Percentiles rank a stretch among this genome's conserved stretches.
phyloP scores from a whole-genome alignment of 805 yeast species.

The Dipodascopsis uninucleata region DNA sequence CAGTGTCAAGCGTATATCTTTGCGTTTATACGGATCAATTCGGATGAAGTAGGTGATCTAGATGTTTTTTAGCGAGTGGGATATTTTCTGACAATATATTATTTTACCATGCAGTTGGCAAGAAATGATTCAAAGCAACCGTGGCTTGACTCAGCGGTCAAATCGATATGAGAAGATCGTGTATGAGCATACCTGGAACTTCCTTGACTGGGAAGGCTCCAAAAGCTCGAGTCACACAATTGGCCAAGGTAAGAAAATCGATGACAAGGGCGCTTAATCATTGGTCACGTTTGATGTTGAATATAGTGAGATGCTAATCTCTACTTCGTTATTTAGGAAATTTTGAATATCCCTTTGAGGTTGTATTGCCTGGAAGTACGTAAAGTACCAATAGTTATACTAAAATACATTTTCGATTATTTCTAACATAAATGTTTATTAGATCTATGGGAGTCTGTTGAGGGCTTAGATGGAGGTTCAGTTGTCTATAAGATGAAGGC shows the following conservation, averaged over 20 bases:
- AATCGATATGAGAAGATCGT: conserved; percentile 52
- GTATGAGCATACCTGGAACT: conserved; percentile 78
- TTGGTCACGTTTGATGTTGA: conserved; percentile 2
- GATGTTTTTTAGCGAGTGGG: conserved; percentile 54
- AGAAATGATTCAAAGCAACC: conserved; percentile 24
- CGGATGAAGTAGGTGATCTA: conserved; percentile 43
- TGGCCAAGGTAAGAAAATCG: conserved; percentile 25
- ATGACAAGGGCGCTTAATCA: neutral
- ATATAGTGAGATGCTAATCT: conserved; percentile 7
- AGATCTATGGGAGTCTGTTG: conserved; percentile 72
- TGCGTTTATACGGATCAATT: conserved; percentile 65
- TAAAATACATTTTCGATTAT: no score
- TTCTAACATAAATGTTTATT: no score
- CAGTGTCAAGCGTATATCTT: conserved; percentile 56
- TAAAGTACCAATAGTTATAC: neutral
- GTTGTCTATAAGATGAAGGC: conserved; percentile 72
- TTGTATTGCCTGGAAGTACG: conserved; percentile 73
- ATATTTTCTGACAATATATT: conserved; percentile 36
- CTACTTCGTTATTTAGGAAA: no score
- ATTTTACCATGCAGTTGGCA: conserved; percentile 31
- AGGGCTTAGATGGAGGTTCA: conserved; percentile 80
- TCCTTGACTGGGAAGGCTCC: conserved; percentile 47
- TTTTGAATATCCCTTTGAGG: conserved; percentile 85
- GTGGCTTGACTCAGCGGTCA: conserved; percentile 31
- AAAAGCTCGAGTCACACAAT: conserved; percentile 25